Base-by-base conservation (phyloP, 495 filamentous ascomycete species). In the Hypoxylon fuscum region DNA sequence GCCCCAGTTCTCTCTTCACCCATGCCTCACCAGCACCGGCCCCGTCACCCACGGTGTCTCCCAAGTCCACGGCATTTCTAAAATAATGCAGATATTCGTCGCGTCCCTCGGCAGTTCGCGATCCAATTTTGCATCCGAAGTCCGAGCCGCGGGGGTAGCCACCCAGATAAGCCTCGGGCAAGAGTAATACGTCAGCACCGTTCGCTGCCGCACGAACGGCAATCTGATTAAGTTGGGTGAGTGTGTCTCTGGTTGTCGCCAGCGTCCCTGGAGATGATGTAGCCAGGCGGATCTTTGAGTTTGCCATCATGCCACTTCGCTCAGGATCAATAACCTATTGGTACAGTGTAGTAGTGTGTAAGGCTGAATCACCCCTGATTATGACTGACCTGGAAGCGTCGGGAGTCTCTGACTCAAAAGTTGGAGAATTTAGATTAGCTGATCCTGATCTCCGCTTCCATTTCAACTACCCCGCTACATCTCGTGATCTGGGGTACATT, bases 161-260 rank as follows among this genome's bases (percentile, higher is more conserved):
- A 15, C 94, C 94, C 0, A 98, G 81, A 71, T 91, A 97, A 21
- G 94, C 94, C 77, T 98, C 94, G 0, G 94, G 94, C 64, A 97
- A 95, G 37, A 97, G 85, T 14, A 98, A 76, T 46, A 98, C 81
- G 68, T 94, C 83, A 21, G 90, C 82, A 23, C 83, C 80, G n/a
- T 76, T 69, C 1, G 52, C 49, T 0, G 81, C 77, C 3, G 89
- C 89, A 2, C 62, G 54, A 1, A 55, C 55, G 22, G 87, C 83
- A 15, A 87, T 85, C 9, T 69, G 56, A 42, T 15, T 3, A 35
- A 35, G 32, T 9, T 86, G 82, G 7, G 69, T 45, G 44, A 97
- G 85, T 2, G 93, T 96, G 25, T 81, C 77, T 6, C 78, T 18
- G 6, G 87, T 84, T 9, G 87, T 87, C 27, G 81, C 55, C 43